Evolutionary conservation across 768 basidiomycete species (phyloP), one percentile per base, ranked within the genome.

Genomic region (Pulveroboletus frians): DNA sequence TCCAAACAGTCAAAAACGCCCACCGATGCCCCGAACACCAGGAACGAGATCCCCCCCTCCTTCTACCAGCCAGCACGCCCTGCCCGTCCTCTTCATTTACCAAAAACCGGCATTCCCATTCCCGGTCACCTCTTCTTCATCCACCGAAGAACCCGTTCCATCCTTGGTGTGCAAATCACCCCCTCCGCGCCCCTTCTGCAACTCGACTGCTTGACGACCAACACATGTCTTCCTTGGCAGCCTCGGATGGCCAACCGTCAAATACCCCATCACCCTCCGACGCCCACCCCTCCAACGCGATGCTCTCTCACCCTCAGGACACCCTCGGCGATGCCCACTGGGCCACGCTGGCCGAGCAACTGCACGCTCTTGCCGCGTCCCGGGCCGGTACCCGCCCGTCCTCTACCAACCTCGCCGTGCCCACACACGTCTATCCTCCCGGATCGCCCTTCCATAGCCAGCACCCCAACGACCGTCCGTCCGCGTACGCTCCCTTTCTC

Each of bases 401-500:
- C 47, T 21, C 37, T 9, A 32, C 20, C 46, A 53, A 34, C 15
- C 35, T 55, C 5, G 49, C 40, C 5, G 39, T 43, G 26, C 49
- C 49, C 17, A 21, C 27, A 2, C 43, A 39, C 5, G 2, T 29
- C 0, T 47, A 49, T 41, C 41, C 49, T 14, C 36, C 40, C 43
- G 49, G 59, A 15, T 73, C 73, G 10, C 68, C 71, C 4, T 63
- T 69, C 5, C 49, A 47, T 21, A 57, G 49, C 49, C 53, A 53
- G 52, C 56, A 29, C 31, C 27, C 52, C 11, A 44, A 39, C 27
- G 51, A 48, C 14, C 46, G 49, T 18, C 39, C 52, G 30, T 42
- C 47, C 6, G 37, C 36, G n/a, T 56, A 54, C 21, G 66, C 73
- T 15, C 69, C 74, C 6, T 83, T 83, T 55, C 56, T 77, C 21